Conservation (phyloP, 768 basidiomycete genomes). For the Suillus paluster region DNA sequence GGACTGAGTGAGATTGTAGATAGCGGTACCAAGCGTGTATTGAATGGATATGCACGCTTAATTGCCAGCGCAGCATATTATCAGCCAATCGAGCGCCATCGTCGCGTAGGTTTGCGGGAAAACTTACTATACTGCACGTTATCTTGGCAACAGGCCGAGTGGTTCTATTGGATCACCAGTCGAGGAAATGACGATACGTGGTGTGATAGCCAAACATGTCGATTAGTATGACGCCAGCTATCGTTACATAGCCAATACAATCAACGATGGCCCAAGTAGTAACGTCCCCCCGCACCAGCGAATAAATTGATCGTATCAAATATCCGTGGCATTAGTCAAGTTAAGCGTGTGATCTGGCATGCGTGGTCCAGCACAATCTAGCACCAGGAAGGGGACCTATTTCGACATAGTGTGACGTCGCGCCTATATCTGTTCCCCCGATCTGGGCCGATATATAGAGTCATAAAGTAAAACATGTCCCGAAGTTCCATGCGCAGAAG, state of each 20-base stretch:
- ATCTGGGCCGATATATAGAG: neutral
- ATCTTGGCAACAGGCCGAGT: neutral
- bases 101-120: neutral
- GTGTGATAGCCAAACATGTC: neutral
- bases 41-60: neutral
- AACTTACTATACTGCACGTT: neutral
- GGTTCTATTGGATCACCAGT: neutral
- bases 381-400: neutral
- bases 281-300: slow-evolving; percentile 5
- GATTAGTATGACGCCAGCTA: neutral
- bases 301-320: slow-evolving; percentile 1
- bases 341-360: neutral
- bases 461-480: neutral
- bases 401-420: slow-evolving; percentile 3
- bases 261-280: neutral
- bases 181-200: neutral
- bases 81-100: neutral
- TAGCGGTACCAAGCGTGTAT: neutral
- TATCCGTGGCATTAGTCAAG: slow-evolving; percentile 4
- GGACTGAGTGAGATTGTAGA: neutral
- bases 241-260: neutral
- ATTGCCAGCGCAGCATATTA: slow-evolving; percentile 6
- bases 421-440: neutral
- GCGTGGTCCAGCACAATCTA: neutral
- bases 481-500: neutral